Conservation (phyloP, 768 basidiomycete species). For the Hericium alpestre region DNA sequence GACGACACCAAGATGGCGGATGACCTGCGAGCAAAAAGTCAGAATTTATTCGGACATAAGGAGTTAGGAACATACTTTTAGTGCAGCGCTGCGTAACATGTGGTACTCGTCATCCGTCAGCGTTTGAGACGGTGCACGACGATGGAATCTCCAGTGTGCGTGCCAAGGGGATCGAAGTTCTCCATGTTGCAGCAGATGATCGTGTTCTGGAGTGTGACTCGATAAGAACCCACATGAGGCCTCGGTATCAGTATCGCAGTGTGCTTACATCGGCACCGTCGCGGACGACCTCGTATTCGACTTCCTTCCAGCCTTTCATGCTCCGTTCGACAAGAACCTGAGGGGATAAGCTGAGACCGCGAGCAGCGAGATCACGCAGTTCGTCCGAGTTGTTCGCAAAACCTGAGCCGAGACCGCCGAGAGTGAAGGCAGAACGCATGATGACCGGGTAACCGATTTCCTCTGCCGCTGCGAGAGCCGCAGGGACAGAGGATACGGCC, state of each 20-base stretch:
- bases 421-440: slow-evolving; percentile 91
- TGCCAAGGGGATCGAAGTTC: slow-evolving; percentile 98
- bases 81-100: slow-evolving; percentile 94
- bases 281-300: slow-evolving; percentile 98
- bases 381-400: slow-evolving; percentile 94
- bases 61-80: slow-evolving; percentile 53
- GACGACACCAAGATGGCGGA: slow-evolving; percentile 82
- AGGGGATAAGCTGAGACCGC: slow-evolving; percentile 80
- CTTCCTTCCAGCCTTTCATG: slow-evolving; percentile 99
- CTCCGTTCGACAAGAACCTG: slow-evolving; percentile 96
- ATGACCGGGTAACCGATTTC: slow-evolving; percentile 92
- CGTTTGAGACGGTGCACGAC: slow-evolving; percentile 96
- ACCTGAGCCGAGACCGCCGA: slow-evolving; percentile 91
- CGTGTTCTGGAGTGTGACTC: slow-evolving; percentile 55
- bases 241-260: not conserved
- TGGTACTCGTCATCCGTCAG: slow-evolving; percentile 97
- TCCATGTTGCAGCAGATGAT: slow-evolving; percentile 99
- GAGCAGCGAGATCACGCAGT: slow-evolving; percentile 87
- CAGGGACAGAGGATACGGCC: not conserved
- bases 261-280: slow-evolving; percentile 86
- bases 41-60: not conserved
- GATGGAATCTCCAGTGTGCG: slow-evolving; percentile 98
- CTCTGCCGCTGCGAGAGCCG: slow-evolving; percentile 65
- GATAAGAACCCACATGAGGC: not conserved
- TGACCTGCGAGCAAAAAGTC: slow-evolving; percentile 17